Base-by-base conservation (phyloP, 176 grass and related monocot species). In the Cocos nucifera region DNA sequence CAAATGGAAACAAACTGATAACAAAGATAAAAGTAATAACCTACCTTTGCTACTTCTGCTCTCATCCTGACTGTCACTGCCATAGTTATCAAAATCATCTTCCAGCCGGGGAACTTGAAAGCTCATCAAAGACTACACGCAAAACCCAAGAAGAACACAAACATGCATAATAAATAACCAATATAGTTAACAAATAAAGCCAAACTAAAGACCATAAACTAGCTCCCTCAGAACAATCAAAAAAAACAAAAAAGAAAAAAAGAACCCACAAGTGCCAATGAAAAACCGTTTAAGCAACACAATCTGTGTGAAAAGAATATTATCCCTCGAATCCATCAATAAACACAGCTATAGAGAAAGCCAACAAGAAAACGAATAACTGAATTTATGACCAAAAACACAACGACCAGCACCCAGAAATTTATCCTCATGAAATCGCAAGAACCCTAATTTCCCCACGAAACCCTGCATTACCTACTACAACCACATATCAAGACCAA, bases 21-120 rank as follows among this genome's bases (percentile, higher is more conserved):
- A 4, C 15, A 19, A 83, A 49, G 21, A 6, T 56, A 23, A 63
- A 50, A 56, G 51, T 39, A 28, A 55, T 56, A 6, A 21, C 27
- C 28, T 66, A 98, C 94, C 94, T 89, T 89, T 76, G 55, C 82
- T 80, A 61, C 76, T 83, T 57, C 50, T 68, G 61, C 88, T 98
- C 62, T 81, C 78, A 56, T 93, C 86, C 18, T 84, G 82, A 68
- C 85, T 98, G 66, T 73, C 76, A 79, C 78, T 80, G 54, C 70
- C 85, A 60, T 83, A 84, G 54, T 65, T 66, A 54, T 90, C 73
- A 54, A 82, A 61, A 79, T 23, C 70, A 49, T 93, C 88, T 65
- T 86, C 82, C 0, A 73, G 82, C 69, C 66, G 54, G 68, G 94
- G 94, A 51, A 93, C 94, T 67, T 69, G 89, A 78, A 93, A 98